Evolutionary conservation across 192 early-diverging fungal genomes (phyloP).

Genomic region (Dispira parvispora): DNA sequence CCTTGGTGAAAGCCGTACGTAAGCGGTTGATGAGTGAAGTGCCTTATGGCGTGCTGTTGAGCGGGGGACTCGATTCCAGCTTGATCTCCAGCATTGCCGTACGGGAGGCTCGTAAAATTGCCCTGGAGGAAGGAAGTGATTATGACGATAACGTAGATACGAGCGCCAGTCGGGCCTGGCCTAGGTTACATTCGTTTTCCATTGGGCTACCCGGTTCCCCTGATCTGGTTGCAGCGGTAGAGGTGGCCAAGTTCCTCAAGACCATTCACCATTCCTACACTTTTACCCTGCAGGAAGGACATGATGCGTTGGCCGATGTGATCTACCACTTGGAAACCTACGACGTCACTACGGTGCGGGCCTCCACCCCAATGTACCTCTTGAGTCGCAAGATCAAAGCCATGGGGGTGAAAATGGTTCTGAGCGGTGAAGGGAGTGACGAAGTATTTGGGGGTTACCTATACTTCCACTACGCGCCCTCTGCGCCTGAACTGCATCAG

Average conservation of each 20-base stretch:
- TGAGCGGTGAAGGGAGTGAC: slow-evolving; percentile 90
- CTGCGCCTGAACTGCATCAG: slow-evolving; percentile 62
- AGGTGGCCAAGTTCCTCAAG: slow-evolving; percentile 76
- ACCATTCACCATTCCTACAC: slow-evolving; percentile 94
- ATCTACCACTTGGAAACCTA: slow-evolving; percentile 97
- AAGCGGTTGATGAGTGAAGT: slow-evolving; percentile 98
- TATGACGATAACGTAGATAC: slow-evolving; percentile 46
- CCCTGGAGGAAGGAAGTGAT: slow-evolving; percentile 25
- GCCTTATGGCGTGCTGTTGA: slow-evolving; percentile 90
- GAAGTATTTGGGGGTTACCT: slow-evolving; percentile 97
- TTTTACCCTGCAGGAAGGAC: slow-evolving; percentile 88
- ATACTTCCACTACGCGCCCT: slow-evolving; percentile 91
- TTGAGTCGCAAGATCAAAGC: slow-evolving; percentile 95
- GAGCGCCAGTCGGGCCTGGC: slow-evolving; percentile 54
- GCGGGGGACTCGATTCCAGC: slow-evolving; percentile 87
- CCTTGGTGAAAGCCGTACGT: slow-evolving; percentile 74
- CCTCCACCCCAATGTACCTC: slow-evolving; percentile 99
- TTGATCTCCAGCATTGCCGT: slow-evolving; percentile 91
- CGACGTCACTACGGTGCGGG: slow-evolving; percentile 95
- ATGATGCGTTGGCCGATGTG: slow-evolving; percentile 89
- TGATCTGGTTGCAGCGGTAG: slow-evolving; percentile 76
- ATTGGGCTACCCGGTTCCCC: slow-evolving; percentile 87
- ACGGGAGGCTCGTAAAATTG: slow-evolving; percentile 58
- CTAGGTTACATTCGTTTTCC: slow-evolving; percentile 94
- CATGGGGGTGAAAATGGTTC: slow-evolving; percentile 98